Base-by-base conservation (phyloP, 225 moss, liverwort and hornwort species). In the Polytrichum commune region DNA sequence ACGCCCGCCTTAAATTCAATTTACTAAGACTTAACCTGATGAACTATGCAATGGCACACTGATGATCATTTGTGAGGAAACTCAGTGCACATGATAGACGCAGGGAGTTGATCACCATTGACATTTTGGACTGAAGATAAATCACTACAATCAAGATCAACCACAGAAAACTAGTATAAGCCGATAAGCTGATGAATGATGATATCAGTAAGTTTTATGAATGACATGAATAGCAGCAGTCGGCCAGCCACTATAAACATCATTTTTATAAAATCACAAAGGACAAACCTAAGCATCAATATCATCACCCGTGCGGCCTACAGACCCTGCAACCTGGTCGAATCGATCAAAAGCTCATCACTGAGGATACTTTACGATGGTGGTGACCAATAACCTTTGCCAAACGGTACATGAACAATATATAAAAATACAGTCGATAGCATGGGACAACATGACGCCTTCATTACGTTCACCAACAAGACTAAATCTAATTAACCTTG, bases 291-390 rank as follows among this genome's bases (percentile, higher is more conserved):
- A 65, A 79, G 79, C 79, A 82, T 46, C 46, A 46, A 46, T 46
- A 46, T 46, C 46, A 46, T 82, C 74, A 85, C 85, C 85, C 85
- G 85, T 85, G 85, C 85, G 85, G 85, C 85, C 82, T 82, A 79
- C 77, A 79, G 82, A 79, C 79, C 82, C 74, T 74, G 85, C 85
- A 85, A 82, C 85, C 74, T 85, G 85, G 85, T 79, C 16, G 46
- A 46, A 46, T 77, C 74, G 82, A 76, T 74, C 79, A 79, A 77
- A 77, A 82, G 85, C 82, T 79, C 85, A 82, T 77, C 77, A 77
- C 82, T 75, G 77, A 71, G 74, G 73, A 78, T 38, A 38, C 38
- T 38, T 38, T 38, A 10, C 38, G 38, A 38, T 38, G 38, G 38
- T 38, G 3, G 38, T 38, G 32, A 32, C 32, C 57, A 72, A 64